Percentiles rank a stretch among this genome's conserved stretches.
These are phyloP conservation scores for Aspergillus steynii DNA, from an alignment of 495 filamentous ascomycete species.

Conservation along the genomic window DNA sequence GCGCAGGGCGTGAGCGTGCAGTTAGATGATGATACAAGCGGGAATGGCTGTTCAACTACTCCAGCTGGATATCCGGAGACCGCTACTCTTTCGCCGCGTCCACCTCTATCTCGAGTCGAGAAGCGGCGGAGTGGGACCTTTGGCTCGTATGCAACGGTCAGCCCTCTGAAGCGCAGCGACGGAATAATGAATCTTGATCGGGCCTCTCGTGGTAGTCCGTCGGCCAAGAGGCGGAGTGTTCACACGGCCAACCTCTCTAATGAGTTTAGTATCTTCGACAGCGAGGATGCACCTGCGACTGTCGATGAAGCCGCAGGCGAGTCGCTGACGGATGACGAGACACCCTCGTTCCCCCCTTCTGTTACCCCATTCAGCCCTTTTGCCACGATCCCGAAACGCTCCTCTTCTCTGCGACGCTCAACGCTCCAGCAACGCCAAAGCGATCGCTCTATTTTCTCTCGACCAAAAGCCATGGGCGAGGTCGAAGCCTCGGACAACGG, in stretches of 20 bases:
- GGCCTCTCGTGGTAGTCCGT: constrained; percentile 73
- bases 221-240: constrained; percentile 82
- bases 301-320: constrained; percentile 28
- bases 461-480: constrained; percentile 42
- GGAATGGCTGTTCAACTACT: constrained; percentile 45
- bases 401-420: constrained; percentile 78
- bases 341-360: constrained; percentile 24
- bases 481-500: constrained; percentile 30
- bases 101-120: constrained; percentile 43
- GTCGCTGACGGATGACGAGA: constrained; percentile 27
- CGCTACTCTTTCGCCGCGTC: constrained; percentile 46
- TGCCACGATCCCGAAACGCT: constrained; percentile 49
- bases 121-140: constrained; percentile 51
- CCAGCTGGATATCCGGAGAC: constrained; percentile 44
- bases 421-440: constrained; percentile 79
- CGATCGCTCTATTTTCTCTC: constrained; percentile 59
- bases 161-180: constrained; percentile 91
- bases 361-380: constrained; percentile 40
- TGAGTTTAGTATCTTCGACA: constrained; percentile 72
- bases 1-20: constrained; percentile 38
- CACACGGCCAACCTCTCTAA: constrained; percentile 62
- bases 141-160: constrained; percentile 60
- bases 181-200: constrained; percentile 85
- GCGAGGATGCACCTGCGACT: constrained; percentile 25
- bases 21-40: constrained; percentile 37